Evolutionary conservation across 1,284 basidiomycete genomes (phyloP).

Genomic region (Sporisorium exsertum): DNA sequence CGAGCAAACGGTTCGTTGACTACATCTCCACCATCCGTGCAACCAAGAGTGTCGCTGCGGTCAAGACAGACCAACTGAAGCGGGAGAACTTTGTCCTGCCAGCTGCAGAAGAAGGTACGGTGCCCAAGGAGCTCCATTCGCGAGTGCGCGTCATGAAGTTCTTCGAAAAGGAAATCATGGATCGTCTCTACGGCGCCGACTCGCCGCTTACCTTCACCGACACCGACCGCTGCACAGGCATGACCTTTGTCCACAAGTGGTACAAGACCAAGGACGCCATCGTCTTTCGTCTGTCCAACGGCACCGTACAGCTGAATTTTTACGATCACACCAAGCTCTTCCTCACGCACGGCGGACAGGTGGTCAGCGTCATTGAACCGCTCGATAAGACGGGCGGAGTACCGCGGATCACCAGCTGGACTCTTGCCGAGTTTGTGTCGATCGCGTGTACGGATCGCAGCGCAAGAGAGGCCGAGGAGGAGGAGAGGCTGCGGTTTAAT

Average conservation of each 20-base stretch:
- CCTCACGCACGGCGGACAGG: constrained; percentile 81
- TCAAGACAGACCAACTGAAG: constrained; percentile 53
- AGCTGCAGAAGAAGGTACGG: neutral
- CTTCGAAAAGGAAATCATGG: constrained; percentile 67
- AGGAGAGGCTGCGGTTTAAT: neutral
- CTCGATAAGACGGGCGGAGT: constrained; percentile 76
- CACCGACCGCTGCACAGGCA: constrained; percentile 77
- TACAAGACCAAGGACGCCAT: constrained; percentile 96
- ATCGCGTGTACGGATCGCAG: constrained; percentile 71
- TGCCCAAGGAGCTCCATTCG: constrained; percentile 52
- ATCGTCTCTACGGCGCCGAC: constrained; percentile 65
- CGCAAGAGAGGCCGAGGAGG: constrained; percentile 40
- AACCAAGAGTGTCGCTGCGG: neutral
- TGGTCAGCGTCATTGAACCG: constrained; percentile 81
- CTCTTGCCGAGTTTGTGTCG: constrained; percentile 80
- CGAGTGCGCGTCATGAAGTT: constrained; percentile 62
- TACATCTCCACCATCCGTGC: constrained; percentile 57
- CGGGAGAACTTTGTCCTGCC: constrained; percentile 56
- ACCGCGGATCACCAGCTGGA: constrained; percentile 81
- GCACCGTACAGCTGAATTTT: constrained; percentile 97
- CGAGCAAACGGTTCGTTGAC: constrained; percentile 78
- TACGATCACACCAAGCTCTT: constrained; percentile 97
- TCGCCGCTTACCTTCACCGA: constrained; percentile 93
- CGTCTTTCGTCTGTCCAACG: constrained; percentile 94
- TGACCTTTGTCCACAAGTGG: constrained; percentile 96